Conservation (phyloP, 345 rosid species). For the Camelina sativa region DNA sequence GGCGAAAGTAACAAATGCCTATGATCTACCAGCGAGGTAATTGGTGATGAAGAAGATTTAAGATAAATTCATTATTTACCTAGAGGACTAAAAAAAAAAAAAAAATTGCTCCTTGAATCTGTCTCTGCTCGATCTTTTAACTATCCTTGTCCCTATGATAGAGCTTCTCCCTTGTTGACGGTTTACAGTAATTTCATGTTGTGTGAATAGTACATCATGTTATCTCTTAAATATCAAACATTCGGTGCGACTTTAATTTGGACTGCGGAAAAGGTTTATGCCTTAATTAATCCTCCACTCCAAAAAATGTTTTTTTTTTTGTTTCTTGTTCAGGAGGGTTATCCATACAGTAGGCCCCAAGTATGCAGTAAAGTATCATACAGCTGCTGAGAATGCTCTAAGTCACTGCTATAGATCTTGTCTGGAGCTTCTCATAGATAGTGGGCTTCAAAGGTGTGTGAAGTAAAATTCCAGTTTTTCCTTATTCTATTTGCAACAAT, state of each 20-base stretch:
- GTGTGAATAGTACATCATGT: not conserved
- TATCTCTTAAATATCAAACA: not conserved
- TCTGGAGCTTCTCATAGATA: constrained; percentile 90
- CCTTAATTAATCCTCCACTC: not conserved
- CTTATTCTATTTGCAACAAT: constrained; percentile 4
- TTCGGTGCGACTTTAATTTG: not conserved
- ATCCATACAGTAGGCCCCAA: constrained; percentile 99
- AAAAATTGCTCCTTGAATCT: constrained; percentile 19
- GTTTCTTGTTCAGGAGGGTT: constrained; percentile 59
- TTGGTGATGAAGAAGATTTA: constrained; percentile 22
- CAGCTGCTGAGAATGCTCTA: constrained; percentile 98
- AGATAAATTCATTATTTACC: not conserved
- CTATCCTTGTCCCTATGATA: constrained; percentile 8
- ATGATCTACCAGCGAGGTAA: constrained; percentile 97
- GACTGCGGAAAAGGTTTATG: constrained; percentile 11
- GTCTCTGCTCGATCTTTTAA: not conserved
- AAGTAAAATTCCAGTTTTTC: constrained; percentile 19
- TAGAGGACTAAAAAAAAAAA: not conserved
- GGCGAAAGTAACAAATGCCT: constrained; percentile 94
- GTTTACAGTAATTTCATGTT: constrained; percentile 7
- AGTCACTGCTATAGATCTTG: constrained; percentile 98
- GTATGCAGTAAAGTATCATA: constrained; percentile 95
- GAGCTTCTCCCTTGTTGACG: constrained; percentile 14
- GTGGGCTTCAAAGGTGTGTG: constrained; percentile 78
- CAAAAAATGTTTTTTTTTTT: not conserved